Percentiles rank a stretch among this genome's conserved stretches.
Conservation (phyloP, 2,329 filamentous ascomycete species). For the Botrytis byssoidea region DNA sequence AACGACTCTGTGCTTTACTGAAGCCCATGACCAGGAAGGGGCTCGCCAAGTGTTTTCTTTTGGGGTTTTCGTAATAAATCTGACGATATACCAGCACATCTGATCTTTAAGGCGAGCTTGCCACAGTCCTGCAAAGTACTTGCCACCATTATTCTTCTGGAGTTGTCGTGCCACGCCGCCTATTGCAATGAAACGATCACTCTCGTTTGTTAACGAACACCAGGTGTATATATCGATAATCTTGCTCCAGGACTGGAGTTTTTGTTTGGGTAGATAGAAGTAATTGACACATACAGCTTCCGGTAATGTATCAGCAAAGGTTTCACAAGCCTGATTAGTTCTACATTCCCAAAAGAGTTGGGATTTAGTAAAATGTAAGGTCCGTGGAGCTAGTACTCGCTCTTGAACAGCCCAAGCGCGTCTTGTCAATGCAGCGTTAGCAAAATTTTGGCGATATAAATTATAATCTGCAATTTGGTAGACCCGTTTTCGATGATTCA, state of each 20-base stretch:
- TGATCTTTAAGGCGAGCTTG: neutral
- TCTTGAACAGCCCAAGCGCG: neutral
- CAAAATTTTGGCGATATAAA: accelerated
- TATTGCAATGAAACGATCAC: too few species aligned
- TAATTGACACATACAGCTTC: accelerated
- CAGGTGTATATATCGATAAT: accelerated
- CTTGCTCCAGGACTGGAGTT: too few species aligned
- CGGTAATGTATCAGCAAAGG: neutral
- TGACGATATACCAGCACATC: neutral
- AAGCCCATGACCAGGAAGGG: neutral
- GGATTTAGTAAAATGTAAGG: neutral
- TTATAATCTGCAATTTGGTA: accelerated
- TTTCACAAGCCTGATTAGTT: neutral
- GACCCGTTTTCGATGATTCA: too few species aligned
- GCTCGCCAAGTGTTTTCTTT: neutral
- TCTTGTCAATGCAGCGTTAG: accelerated
- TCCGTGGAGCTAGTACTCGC: neutral
- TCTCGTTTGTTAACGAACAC: too few species aligned
- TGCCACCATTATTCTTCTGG: neutral
- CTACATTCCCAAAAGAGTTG: neutral
- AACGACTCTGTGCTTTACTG: accelerated
- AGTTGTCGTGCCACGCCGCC: too few species aligned
- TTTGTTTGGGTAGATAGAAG: neutral
- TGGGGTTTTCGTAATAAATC: too few species aligned
- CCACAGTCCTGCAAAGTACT: neutral